These are phyloP conservation scores for Nadsonia commutata DNA, from an alignment of 1,139 yeast species.

Conservation along the genomic window DNA sequence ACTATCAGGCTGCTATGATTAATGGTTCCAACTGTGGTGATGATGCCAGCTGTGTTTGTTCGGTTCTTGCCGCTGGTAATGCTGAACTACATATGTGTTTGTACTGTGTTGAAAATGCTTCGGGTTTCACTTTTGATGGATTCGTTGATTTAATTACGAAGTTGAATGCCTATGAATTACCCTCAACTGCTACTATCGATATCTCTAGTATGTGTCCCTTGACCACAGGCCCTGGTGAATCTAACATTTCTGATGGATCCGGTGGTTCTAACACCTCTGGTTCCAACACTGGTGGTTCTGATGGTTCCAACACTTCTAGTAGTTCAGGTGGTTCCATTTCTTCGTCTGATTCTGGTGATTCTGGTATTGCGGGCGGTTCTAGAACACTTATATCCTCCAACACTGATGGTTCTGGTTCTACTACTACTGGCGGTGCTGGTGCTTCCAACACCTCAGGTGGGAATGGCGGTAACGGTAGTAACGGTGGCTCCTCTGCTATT, in stretches of 20 bases:
- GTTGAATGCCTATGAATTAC: neutral
- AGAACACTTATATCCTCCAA: neutral
- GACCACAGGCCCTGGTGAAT: too few species aligned
- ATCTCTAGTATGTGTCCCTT: neutral
- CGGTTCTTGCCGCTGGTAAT: neutral
- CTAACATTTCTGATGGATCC: neutral
- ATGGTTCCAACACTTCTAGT: constrained; percentile 1
- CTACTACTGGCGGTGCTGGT: constrained; percentile 1
- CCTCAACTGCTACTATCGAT: neutral
- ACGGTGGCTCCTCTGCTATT: constrained; percentile 1
- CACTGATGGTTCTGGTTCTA: constrained; percentile 1
- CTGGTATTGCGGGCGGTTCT: neutral
- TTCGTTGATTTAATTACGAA: neutral
- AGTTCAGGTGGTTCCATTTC: constrained; percentile 4
- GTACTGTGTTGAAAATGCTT: neutral
- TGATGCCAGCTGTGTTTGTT: neutral
- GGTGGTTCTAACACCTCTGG: neutral
- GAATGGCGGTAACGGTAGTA: constrained; percentile 1
- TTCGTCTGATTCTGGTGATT: neutral
- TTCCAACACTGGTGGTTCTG: neutral
- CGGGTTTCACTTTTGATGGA: neutral
- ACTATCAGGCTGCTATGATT: neutral
- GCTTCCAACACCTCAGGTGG: constrained; percentile 1
- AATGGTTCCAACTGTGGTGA: neutral
- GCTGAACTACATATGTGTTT: neutral